Evolutionary conservation across 805 yeast species (phyloP).

Genomic region (Candida argentea): DNA sequence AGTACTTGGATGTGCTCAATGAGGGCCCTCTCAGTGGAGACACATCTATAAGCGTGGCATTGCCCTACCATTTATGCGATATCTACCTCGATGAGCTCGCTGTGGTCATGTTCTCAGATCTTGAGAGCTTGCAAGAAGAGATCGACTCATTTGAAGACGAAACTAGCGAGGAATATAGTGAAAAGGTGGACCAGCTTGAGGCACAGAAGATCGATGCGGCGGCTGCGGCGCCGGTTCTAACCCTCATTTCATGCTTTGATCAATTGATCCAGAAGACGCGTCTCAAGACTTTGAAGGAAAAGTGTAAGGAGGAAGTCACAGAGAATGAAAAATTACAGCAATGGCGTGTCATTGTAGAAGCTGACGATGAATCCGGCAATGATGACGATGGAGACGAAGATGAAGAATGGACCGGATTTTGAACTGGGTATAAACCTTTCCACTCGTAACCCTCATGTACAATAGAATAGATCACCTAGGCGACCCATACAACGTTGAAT

Average conservation of each 20-base stretch:
- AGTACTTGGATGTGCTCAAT: slow-evolving; percentile 34
- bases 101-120: slow-evolving; percentile 42
- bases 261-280: slow-evolving; percentile 37
- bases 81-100: slow-evolving; percentile 80
- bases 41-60: slow-evolving; percentile 53
- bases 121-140: slow-evolving; percentile 37
- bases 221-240: slow-evolving; percentile 39
- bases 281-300: slow-evolving; percentile 55
- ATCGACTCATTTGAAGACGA: slow-evolving; percentile 12
- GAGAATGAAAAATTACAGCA: slow-evolving; percentile 49
- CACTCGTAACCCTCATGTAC: too few species aligned
- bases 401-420: slow-evolving; percentile 28
- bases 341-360: slow-evolving; percentile 46
- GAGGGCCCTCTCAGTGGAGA: slow-evolving; percentile 49
- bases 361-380: slow-evolving; percentile 10
- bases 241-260: slow-evolving; percentile 52
- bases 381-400: slow-evolving; percentile 8
- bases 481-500: too few species aligned
- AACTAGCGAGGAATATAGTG: slow-evolving; percentile 17
- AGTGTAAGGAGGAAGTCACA: slow-evolving; percentile 56
- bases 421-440: too few species aligned
- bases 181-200: slow-evolving; percentile 22
- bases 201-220: slow-evolving; percentile 23
- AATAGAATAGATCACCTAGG: too few species aligned
- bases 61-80: slow-evolving; percentile 80